These are phyloP conservation scores for Talaromyces wortmannii DNA, from an alignment of 495 filamentous ascomycete genomes.

Conservation along the genomic window DNA sequence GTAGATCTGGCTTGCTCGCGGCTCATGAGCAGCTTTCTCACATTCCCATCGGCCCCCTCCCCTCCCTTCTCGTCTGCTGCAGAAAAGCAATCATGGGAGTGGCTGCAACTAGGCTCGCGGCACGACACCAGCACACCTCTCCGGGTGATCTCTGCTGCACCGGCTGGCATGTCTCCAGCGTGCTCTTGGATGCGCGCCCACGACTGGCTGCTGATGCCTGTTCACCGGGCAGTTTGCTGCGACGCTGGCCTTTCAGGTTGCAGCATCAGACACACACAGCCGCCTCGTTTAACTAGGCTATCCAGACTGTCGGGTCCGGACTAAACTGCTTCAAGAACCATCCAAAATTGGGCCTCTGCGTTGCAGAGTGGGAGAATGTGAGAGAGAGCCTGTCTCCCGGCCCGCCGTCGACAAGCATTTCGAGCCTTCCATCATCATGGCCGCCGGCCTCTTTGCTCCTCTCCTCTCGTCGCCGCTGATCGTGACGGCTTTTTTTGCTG, in stretches of 20 bases:
- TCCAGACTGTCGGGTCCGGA: conserved; percentile 26
- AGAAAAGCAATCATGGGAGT: background rate
- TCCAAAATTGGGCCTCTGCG: background rate
- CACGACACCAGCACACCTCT: background rate
- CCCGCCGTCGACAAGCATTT: background rate
- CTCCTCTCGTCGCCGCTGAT: background rate
- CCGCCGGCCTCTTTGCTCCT: background rate
- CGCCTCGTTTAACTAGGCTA: conserved; percentile 23
- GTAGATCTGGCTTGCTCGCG: background rate
- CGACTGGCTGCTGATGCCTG: conserved; percentile 1
- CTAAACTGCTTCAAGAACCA: conserved; percentile 16
- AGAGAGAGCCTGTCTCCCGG: background rate
- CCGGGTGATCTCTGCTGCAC: background rate
- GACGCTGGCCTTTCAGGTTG: background rate
- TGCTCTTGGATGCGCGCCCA: background rate
- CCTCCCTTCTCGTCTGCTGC: background rate
- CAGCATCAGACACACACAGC: conserved; percentile 20
- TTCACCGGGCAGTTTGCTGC: background rate
- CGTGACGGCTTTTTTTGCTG: background rate
- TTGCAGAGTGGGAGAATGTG: no score
- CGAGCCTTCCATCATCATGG: no score
- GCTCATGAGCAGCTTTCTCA: background rate
- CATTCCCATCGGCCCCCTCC: background rate
- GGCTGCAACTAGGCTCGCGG: background rate
- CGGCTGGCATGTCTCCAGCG: background rate